Evolutionary conservation across 805 yeast species (phyloP), one percentile per base, ranked within the genome.

Genomic region (Ogataea paraovalis): DNA sequence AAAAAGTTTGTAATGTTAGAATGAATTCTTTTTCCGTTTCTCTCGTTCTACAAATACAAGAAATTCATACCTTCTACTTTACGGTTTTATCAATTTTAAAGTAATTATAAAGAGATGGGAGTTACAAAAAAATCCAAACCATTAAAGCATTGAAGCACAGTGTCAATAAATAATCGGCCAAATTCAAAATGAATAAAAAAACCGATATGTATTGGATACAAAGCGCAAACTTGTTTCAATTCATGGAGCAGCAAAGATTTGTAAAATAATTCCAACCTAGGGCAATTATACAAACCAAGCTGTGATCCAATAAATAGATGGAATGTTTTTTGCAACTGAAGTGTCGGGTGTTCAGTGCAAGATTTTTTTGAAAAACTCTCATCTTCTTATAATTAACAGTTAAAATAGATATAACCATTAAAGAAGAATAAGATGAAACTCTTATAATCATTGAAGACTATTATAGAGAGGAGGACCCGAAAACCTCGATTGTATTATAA

Each of bases 271-370:
- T n/a, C n/a, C n/a, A n/a, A n/a, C n/a, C n/a, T n/a, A n/a, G n/a
- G n/a, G n/a, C n/a, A n/a, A n/a, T n/a, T n/a, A n/a, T n/a, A n/a
- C 8, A 34, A 34, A 4, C 5, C 13, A 18, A n/a, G 7, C 19
- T 10, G 10, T 6, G 28, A 10, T 7, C 16, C 9, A 34, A n/a
- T 7, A 5, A 34, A 18, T 34, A 16, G 21, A 34, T 34, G 38
- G 38, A 34, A 34, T 41, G 50, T 46, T 46, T 48, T 59, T 63
- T 71, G 78, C 73, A 71, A 72, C 84, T 80, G 85, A 83, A 85
- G 92, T 85, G 92, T 85, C 92, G 88, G 91, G 91, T 71, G 63
- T 85, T 83, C 85, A 83, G 83, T 70, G 78, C 77, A 80, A 71
- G 43, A 36, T 34, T 43, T 40, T 42, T 37, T 41, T 43, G 30